Base-by-base conservation (phyloP, 78 protist genomes). In the Chrysochromulina tobinii region DNA sequence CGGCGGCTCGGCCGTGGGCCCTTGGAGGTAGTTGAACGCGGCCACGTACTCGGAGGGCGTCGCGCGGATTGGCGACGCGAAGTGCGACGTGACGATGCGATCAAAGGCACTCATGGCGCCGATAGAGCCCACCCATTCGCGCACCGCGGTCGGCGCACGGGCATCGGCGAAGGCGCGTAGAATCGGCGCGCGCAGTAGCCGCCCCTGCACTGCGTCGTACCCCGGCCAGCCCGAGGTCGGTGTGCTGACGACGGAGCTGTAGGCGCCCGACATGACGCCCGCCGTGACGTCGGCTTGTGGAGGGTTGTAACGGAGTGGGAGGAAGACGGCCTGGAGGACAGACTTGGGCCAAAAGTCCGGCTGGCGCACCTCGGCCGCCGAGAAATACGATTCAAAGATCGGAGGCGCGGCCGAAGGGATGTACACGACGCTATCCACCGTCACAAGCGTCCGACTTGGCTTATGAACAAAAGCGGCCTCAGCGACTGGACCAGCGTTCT, bases 141-240 rank as follows among this genome's bases (percentile, higher is more conserved):
- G 72, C 18, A 66, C 72, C 72, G 9, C 72, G 25, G 72, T 14
- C 72, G 72, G 72, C 18, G 72, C 72, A 3, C 72, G 72, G n/a
- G 72, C 72, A 14, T 66, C 72, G 72, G 72, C 72, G 72, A 66
- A 66, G 72, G 72, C 72, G 72, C 72, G 72, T 6, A 66, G 72
- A 21, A 66, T 66, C n/a, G 72, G 72, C 72, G 72, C 72, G n/a
- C 72, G 72, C 7, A 66, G 48, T 21, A 66, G 72, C n/a, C 72
- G 72, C n/a, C 72, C 72, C n/a, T 66, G 72, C 72, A 66, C 72
- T 6, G 72, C 72, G 48, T 8, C 72, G 18, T 66, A 66, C n/a
- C 72, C 72, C n/a, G 72, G 72, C 72, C 72, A 66, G 72, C 72
- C n/a, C 38, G 38, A 38, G 9, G 18, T 21, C n/a, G 72, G 72